Base-by-base conservation (phyloP, 768 basidiomycete genomes). In the Lactarius vividus region DNA sequence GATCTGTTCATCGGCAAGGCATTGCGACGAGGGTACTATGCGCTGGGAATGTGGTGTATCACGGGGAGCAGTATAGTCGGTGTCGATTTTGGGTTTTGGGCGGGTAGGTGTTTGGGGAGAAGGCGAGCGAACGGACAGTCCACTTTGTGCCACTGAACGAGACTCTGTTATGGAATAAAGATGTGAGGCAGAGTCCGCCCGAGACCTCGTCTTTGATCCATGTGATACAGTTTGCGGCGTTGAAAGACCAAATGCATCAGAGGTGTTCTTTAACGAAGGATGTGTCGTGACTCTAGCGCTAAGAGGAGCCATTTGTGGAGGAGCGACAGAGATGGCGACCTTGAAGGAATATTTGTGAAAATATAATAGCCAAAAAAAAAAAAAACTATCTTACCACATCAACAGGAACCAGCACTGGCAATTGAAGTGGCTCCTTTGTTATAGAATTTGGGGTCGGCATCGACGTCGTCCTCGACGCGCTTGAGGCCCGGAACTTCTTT, bases 11-110 rank as follows among this genome's bases (percentile, higher is more conserved):
- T 67, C 66, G 8, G 53, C 53, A n/a, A 62, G 63, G 57, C 57
- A 67, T 53, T 67, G 66, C 8, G 66, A 67, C 7, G 66, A 67
- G 20, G 66, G 66, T 28, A 67, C 66, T 18, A 67, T 63, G 33
- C 66, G 61, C 53, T 67, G 66, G n/a, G 66, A 63, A 5, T 67
- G 52, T 10, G 66, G 66, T 2, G 66, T 67, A 54, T 52, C 59
- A 20, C 52, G 66, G 46, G 26, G n/a, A 13, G 39, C 2, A 58
- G 35, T 35, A 20, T 44, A 18, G 42, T 46, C 1, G 13, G 11
- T 4, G 37, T 56, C 2, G 15, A 26, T 4, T 39, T 37, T 59
- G 31, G 35, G 18, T 42, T 54, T 67, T 31, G 66, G 23, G 29
- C 61, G 57, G 33, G 65, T 37, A 3, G 65, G 65, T 10, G 65